These are phyloP conservation scores for Ramalina intermedia DNA, from an alignment of 495 filamentous ascomycete genomes.

Conservation along the genomic window DNA sequence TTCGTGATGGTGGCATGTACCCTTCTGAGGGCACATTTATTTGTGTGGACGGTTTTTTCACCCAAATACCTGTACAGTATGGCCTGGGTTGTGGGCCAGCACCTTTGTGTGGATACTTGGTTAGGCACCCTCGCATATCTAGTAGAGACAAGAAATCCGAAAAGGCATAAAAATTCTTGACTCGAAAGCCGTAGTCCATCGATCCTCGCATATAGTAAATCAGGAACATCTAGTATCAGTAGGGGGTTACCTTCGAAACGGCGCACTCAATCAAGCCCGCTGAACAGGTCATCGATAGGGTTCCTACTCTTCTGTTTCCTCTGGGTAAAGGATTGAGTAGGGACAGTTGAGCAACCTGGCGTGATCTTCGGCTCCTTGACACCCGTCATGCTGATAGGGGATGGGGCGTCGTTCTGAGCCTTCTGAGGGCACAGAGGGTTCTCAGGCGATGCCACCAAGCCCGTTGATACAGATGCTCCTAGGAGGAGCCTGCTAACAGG, in stretches of 20 bases:
- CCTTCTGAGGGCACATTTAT: slow-evolving; percentile 71
- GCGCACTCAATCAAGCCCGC: slow-evolving; percentile 3
- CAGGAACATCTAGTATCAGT: too few species aligned
- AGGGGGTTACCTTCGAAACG: neutral
- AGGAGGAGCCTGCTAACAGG: slow-evolving; percentile 5
- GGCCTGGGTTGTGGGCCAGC: slow-evolving; percentile 73
- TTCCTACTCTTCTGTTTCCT: slow-evolving; percentile 5
- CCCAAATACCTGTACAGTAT: slow-evolving; percentile 90
- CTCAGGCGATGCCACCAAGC: neutral
- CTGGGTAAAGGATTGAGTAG: neutral
- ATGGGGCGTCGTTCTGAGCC: too few species aligned
- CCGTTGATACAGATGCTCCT: neutral
- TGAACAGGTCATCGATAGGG: slow-evolving; percentile 6
- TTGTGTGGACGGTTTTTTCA: slow-evolving; percentile 98
- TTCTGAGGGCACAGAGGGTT: too few species aligned
- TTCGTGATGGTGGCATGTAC: slow-evolving; percentile 86
- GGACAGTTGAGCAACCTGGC: neutral
- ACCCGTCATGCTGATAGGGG: too few species aligned
- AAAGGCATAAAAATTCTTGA: too few species aligned
- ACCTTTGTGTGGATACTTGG: slow-evolving; percentile 54
- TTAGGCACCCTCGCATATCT: slow-evolving; percentile 40
- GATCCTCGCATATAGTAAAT: too few species aligned
- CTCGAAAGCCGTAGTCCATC: too few species aligned
- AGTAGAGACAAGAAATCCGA: too few species aligned
- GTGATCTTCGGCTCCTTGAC: neutral